Conservation (phyloP, 352 stramenopile species). For the Hyphochytrium catenoides region DNA sequence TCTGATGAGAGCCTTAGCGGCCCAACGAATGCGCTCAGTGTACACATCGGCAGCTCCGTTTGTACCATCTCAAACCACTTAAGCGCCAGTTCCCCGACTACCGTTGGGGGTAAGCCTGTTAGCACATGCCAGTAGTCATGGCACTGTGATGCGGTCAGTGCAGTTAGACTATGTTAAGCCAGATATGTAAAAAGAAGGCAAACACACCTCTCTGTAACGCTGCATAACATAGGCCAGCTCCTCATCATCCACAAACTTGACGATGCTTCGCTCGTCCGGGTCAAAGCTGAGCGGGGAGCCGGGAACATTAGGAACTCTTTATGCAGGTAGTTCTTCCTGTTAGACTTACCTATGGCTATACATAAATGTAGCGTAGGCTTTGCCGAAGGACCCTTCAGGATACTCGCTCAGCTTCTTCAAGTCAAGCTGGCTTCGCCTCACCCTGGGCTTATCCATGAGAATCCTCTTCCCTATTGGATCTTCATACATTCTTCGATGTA, state of each 20-base stretch:
- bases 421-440: slow-evolving; percentile 49
- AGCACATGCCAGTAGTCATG: slow-evolving; percentile 95
- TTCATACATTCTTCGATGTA: slow-evolving; percentile 57
- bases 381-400: slow-evolving; percentile 57
- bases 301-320: not conserved
- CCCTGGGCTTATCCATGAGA: slow-evolving; percentile 53
- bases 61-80: slow-evolving; percentile 95
- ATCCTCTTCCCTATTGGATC: slow-evolving; percentile 60
- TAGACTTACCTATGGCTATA: slow-evolving; percentile 34
- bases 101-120: slow-evolving; percentile 73
- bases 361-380: slow-evolving; percentile 70
- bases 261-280: slow-evolving; percentile 47
- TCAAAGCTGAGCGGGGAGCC: slow-evolving; percentile 52
- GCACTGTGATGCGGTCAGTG: slow-evolving; percentile 21
- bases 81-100: slow-evolving; percentile 82
- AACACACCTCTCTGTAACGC: slow-evolving; percentile 64
- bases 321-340: not conserved
- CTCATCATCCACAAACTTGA: slow-evolving; percentile 69
- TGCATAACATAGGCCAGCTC: slow-evolving; percentile 91
- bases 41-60: slow-evolving; percentile 75
- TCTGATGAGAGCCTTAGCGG: slow-evolving; percentile 38
- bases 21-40: slow-evolving; percentile 73
- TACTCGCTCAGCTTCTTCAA: slow-evolving; percentile 29
- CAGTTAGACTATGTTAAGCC: not conserved
- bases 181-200: no score